These are phyloP conservation scores for Pseudogymnoascus sp. DNA, from an alignment of 2,329 filamentous ascomycete genomes.

Conservation along the genomic window DNA sequence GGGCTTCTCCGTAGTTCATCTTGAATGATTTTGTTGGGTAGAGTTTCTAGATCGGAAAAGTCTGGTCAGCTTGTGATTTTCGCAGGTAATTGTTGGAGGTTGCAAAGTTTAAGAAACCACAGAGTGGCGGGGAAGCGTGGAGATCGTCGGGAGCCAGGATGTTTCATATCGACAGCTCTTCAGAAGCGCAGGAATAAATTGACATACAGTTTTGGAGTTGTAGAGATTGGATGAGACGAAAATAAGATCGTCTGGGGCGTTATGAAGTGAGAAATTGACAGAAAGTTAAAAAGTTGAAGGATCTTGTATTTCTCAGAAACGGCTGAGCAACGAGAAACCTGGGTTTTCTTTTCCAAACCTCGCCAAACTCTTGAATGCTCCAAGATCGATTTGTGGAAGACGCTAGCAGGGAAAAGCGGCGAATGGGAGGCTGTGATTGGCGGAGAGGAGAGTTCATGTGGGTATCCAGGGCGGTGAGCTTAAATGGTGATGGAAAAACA, in stretches of 20 bases:
- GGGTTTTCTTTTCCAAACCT: constrained; percentile 8
- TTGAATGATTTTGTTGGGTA: constrained; percentile 10
- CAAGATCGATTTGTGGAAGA: constrained; percentile 5
- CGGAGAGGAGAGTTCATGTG: neutral
- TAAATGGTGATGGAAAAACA: neutral
- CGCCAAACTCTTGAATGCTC: constrained; percentile 9
- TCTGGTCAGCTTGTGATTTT: neutral
- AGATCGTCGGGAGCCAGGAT: neutral
- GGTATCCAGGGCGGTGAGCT: constrained; percentile 7
- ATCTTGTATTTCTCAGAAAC: constrained; percentile 5
- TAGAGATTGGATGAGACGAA: neutral
- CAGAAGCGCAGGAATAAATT: neutral
- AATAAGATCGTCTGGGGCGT: constrained; percentile 1
- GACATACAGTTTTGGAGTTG: neutral
- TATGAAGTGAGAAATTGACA: neutral
- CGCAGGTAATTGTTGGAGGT: neutral
- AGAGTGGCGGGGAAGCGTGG: constrained; percentile 4
- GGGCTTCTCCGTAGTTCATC: constrained; percentile 26
- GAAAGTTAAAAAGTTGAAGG: constrained; percentile 1
- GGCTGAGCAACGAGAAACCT: constrained; percentile 2
- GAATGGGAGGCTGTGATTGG: neutral
- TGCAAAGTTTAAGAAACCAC: neutral
- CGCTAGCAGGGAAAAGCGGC: constrained; percentile 6
- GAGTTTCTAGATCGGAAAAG: neutral
- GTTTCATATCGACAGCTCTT: neutral